These are phyloP conservation scores for Obelidium mucronatum DNA, from an alignment of 192 early-diverging fungal genomes.

Conservation along the genomic window DNA sequence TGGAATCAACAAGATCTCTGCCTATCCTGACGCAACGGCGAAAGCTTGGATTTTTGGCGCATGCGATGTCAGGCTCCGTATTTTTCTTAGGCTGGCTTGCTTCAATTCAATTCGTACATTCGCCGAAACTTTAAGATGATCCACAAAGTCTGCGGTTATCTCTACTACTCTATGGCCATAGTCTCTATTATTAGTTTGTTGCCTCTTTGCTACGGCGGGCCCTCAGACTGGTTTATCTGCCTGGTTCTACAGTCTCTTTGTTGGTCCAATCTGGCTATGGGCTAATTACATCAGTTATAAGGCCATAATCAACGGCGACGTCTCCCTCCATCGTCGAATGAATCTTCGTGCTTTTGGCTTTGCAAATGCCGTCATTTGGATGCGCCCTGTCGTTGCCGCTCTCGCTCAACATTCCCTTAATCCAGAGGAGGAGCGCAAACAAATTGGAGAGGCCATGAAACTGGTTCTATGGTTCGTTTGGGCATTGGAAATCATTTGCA, in stretches of 20 bases:
- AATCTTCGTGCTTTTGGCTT: constrained; percentile 14
- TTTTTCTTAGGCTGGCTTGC: not conserved
- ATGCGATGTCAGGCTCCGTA: not conserved
- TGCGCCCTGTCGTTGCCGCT: not conserved
- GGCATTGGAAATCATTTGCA: not conserved
- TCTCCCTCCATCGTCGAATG: not conserved
- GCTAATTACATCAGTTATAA: not conserved
- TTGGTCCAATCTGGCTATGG: constrained; percentile 4
- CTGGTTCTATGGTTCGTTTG: not conserved
- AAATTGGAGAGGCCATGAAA: not conserved
- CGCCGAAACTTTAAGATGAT: not conserved
- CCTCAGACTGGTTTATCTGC: not conserved
- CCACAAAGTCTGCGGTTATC: not conserved
- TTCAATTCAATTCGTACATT: constrained; percentile 5
- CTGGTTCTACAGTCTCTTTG: not conserved
- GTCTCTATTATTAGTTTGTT: not conserved
- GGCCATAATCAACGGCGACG: not conserved
- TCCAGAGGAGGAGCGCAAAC: not conserved
- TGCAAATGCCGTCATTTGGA: constrained; percentile 1
- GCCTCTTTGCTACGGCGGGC: not conserved
- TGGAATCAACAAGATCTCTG: too few species aligned
- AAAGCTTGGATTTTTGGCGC: too few species aligned
- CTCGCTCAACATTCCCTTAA: not conserved
- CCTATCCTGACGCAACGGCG: too few species aligned
- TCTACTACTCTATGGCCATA: not conserved